These are phyloP conservation scores for Hypoxylon trugodes DNA, from an alignment of 495 filamentous ascomycete genomes.

Conservation along the genomic window DNA sequence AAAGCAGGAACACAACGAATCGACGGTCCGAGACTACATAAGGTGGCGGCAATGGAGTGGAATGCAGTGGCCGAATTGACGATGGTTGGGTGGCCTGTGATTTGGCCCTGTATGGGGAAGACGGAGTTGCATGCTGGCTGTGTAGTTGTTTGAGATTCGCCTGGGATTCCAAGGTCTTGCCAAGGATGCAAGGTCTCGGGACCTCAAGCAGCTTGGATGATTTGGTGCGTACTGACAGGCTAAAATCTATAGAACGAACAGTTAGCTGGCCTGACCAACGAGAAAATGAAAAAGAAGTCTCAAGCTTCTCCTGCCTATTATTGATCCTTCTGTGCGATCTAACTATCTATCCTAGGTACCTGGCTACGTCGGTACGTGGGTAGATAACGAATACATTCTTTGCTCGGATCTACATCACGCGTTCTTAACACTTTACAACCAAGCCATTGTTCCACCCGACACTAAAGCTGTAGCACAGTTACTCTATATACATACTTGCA, in stretches of 20 bases:
- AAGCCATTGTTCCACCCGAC: not conserved
- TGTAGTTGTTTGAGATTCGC: constrained; percentile 39
- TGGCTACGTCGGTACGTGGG: no score
- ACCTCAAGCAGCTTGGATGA: not conserved
- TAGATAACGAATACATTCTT: not conserved
- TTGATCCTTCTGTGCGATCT: not conserved
- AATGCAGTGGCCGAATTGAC: constrained; percentile 30
- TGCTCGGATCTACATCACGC: not conserved
- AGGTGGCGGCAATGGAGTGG: constrained; percentile 37
- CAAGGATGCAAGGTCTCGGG: constrained; percentile 29
- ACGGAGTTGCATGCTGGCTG: constrained; percentile 36
- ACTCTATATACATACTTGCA: constrained; percentile 10
- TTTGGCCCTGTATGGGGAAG: constrained; percentile 29
- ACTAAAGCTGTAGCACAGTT: no score
- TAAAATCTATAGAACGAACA: constrained; percentile 8
- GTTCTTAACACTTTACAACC: not conserved
- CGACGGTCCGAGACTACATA: constrained; percentile 1
- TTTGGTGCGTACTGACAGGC: constrained; percentile 6
- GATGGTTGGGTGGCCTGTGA: constrained; percentile 33
- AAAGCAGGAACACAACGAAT: constrained; percentile 40
- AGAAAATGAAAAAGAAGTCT: constrained; percentile 1
- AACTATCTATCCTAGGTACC: no score
- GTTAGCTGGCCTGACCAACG: constrained; percentile 5
- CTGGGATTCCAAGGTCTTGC: constrained; percentile 32
- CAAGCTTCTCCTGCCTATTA: constrained; percentile 3